Conservation (phyloP, 106 monocot species). For the Gastrodia elata region DNA sequence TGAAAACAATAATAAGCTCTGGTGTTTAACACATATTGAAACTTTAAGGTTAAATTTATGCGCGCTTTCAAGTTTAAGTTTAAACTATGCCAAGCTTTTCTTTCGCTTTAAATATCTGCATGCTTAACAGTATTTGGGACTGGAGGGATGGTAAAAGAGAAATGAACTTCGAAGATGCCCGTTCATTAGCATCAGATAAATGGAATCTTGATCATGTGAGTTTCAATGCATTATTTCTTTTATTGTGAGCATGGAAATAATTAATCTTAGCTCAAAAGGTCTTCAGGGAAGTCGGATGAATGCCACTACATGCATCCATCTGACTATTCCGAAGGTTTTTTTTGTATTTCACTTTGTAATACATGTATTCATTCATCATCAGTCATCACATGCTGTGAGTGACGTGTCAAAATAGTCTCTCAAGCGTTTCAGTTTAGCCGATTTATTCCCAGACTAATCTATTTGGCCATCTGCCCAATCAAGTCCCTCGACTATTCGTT, state of each 20-base stretch:
- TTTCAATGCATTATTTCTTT: neutral
- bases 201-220: constrained; percentile 89
- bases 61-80: neutral
- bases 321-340: no score
- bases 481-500: no score
- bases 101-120: neutral
- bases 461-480: no score
- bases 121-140: constrained; percentile 73
- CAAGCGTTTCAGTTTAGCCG: no score
- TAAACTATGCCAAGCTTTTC: neutral
- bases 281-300: no score
- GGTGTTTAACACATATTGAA: constrained; percentile 98
- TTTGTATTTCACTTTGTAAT: neutral
- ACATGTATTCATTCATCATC: neutral
- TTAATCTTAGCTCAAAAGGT: no score
- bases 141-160: constrained; percentile 69
- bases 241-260: no score
- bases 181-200: constrained; percentile 60
- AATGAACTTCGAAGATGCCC: constrained; percentile 62
- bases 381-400: neutral
- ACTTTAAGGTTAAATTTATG: constrained; percentile 51
- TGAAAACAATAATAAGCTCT: constrained; percentile 69
- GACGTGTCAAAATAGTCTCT: no score
- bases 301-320: no score
- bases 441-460: no score